These are phyloP conservation scores for Purpureocillium takamizusanense DNA, from an alignment of 2,329 filamentous ascomycete genomes.

Conservation along the genomic window DNA sequence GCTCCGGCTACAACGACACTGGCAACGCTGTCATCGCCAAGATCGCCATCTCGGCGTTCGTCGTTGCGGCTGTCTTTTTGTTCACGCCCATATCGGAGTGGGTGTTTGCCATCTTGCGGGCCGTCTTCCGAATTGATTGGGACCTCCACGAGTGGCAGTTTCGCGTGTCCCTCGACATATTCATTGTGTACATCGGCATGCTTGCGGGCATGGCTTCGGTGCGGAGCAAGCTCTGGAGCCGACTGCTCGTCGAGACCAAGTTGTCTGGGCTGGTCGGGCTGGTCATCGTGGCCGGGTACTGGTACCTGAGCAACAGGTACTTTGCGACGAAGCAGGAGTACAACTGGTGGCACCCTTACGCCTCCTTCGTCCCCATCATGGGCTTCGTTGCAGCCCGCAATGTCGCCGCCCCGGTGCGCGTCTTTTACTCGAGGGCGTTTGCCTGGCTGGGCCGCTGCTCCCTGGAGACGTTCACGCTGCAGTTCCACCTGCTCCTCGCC, in stretches of 20 bases:
- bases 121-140: slow-evolving; percentile 38
- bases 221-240: slow-evolving; percentile 11
- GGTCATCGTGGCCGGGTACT: too few species aligned
- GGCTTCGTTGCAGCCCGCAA: slow-evolving; percentile 45
- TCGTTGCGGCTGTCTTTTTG: slow-evolving; percentile 26
- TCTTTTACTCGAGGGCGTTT: slow-evolving; percentile 26
- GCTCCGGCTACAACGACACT: slow-evolving; percentile 30
- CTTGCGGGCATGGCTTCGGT: slow-evolving; percentile 21
- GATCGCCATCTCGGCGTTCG: slow-evolving; percentile 31
- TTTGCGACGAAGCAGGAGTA: slow-evolving; percentile 27
- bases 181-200: slow-evolving; percentile 49
- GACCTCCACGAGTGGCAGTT: slow-evolving; percentile 39
- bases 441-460: slow-evolving; percentile 47
- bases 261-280: too few species aligned
- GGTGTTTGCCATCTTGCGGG: slow-evolving; percentile 19
- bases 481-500: slow-evolving; percentile 54
- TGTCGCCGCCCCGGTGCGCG: slow-evolving; percentile 8
- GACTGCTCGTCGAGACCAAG: slow-evolving; percentile 9
- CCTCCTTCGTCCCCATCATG: slow-evolving; percentile 45
- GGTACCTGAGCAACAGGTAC: slow-evolving; percentile 3
- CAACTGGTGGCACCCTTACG: slow-evolving; percentile 40
- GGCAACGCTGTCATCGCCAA: slow-evolving; percentile 35
- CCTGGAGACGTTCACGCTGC: slow-evolving; percentile 50
- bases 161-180: slow-evolving; percentile 41
- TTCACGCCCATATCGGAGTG: slow-evolving; percentile 18